phyloP scores from a whole-genome alignment of 1,284 basidiomycete genomes.

The Puccinia horiana region DNA sequence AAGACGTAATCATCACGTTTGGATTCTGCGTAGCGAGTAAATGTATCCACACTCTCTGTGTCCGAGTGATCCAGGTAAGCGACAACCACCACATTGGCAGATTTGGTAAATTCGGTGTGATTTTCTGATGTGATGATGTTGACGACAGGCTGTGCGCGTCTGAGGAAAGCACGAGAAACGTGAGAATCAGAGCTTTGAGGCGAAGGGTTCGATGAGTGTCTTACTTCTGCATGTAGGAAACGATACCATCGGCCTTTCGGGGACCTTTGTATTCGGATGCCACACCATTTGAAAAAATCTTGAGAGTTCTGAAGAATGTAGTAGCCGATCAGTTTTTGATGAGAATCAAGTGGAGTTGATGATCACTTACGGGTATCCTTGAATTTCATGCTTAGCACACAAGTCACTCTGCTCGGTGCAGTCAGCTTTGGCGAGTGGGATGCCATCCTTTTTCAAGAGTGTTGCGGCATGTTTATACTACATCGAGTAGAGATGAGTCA shows the following conservation, averaged over 20 bases:
- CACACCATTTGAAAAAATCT: constrained; percentile 86
- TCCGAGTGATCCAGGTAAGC: constrained; percentile 75
- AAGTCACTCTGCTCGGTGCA: constrained; percentile 65
- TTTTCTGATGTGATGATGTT: constrained; percentile 74
- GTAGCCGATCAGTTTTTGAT: neutral
- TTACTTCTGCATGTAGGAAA: constrained; percentile 96
- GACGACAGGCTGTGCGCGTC: constrained; percentile 93
- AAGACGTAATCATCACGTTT: constrained; percentile 93
- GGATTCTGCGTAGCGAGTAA: constrained; percentile 75
- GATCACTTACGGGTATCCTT: constrained; percentile 75
- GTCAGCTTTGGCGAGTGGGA: constrained; percentile 82
- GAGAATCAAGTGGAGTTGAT: constrained; percentile 2
- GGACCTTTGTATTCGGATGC: constrained; percentile 79
- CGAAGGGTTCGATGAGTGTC: constrained; percentile 56
- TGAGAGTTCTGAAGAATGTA: constrained; percentile 67
- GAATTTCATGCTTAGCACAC: constrained; percentile 56
- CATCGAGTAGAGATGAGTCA: neutral
- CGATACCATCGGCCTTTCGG: constrained; percentile 91
- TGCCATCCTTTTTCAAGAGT: constrained; percentile 76
- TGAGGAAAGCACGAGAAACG: constrained; percentile 57
- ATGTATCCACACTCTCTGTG: constrained; percentile 70
- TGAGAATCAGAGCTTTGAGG: neutral
- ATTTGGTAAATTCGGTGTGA: constrained; percentile 79
- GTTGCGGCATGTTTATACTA: constrained; percentile 97
- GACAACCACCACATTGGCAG: constrained; percentile 88